Conservation (phyloP, 164 flowering plant species). For the Berberis vulgaris region DNA sequence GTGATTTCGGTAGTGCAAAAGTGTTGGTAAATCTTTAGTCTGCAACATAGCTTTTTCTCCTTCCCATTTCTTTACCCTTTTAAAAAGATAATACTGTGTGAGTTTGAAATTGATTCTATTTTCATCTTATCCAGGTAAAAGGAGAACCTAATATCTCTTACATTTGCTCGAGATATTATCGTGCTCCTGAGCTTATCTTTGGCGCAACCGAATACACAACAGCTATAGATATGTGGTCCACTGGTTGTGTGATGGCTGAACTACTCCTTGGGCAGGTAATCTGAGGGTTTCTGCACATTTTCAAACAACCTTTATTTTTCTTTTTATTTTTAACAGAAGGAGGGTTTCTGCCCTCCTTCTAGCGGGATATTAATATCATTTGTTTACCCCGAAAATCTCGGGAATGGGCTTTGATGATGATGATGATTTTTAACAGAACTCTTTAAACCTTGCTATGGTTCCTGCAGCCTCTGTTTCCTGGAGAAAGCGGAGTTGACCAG, state of each 20-base stretch:
- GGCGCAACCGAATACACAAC: constrained; percentile 97
- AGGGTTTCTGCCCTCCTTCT: too few relatives aligned
- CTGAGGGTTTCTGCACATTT: not conserved
- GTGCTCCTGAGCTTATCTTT: constrained; percentile 96
- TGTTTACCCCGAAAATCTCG: too few relatives aligned
- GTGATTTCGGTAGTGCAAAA: constrained; percentile 99
- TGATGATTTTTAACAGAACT: too few relatives aligned
- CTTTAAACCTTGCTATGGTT: too few relatives aligned
- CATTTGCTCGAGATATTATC: constrained; percentile 95
- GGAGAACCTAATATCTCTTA: constrained; percentile 97
- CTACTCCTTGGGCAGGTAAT: constrained; percentile 89
- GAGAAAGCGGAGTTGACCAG: too few relatives aligned
- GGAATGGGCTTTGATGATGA: too few relatives aligned
- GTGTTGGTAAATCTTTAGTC: constrained; percentile 54
- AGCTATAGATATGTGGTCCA: constrained; percentile 95
- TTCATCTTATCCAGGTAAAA: constrained; percentile 48
- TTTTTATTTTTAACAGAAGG: too few relatives aligned
- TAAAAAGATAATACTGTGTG: too few relatives aligned
- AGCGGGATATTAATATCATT: too few relatives aligned
- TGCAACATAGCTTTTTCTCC: not conserved
- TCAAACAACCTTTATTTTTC: not conserved
- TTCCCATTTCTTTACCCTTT: too few relatives aligned
- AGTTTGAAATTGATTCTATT: not conserved
- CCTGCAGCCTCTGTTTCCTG: too few relatives aligned
- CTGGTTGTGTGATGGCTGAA: constrained; percentile 98